Evolutionary conservation across 2,329 filamentous ascomycete species (phyloP).

Genomic region (Claviceps paspali): DNA sequence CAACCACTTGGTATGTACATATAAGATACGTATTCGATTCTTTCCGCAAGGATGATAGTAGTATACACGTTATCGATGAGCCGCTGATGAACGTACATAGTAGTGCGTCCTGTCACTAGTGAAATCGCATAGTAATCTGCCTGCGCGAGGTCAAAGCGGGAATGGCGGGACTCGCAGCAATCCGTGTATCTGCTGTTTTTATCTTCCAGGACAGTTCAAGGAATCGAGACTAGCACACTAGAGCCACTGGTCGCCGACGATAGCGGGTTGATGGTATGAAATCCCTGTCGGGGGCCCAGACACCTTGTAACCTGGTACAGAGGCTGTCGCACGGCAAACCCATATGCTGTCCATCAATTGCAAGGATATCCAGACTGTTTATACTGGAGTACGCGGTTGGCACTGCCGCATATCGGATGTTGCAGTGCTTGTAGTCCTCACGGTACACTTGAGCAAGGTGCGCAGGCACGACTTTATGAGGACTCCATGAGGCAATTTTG

Average conservation of each 20-base stretch:
- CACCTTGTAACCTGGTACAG: no score
- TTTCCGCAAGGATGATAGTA: neutral
- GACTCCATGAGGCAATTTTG: conserved; percentile 1
- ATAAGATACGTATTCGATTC: neutral
- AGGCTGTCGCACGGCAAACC: neutral
- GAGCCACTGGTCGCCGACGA: neutral
- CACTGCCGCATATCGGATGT: neutral
- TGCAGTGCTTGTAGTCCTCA: neutral
- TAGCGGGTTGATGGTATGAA: neutral
- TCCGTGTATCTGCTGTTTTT: neutral
- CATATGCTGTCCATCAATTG: neutral
- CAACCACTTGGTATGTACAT: no score
- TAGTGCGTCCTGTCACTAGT: neutral
- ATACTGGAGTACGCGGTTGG: neutral
- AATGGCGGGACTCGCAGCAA: neutral
- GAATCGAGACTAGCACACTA: neutral
- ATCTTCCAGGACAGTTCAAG: neutral
- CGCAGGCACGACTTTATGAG: neutral
- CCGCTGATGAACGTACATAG: neutral
- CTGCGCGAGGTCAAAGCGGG: conserved; percentile 1
- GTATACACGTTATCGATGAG: neutral
- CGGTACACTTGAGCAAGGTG: neutral
- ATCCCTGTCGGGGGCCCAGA: neutral
- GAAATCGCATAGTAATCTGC: neutral
- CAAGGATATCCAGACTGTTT: conserved; percentile 1